Evolutionary conservation across 371 early-diverging fungal genomes (phyloP), one percentile per base, ranked within the genome.

Genomic region (Blakeslea trispora): DNA sequence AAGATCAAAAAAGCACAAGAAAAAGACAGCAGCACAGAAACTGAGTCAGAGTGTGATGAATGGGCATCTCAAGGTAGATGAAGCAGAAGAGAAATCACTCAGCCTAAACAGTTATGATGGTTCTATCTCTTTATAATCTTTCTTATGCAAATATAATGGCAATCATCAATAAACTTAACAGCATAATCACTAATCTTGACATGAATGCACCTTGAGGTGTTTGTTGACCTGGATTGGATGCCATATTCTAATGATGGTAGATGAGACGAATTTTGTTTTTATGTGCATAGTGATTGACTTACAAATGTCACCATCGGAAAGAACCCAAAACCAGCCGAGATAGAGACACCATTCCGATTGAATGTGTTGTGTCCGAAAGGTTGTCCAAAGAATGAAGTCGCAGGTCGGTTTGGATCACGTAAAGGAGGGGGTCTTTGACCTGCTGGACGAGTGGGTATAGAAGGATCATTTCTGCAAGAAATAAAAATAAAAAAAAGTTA

Each of bases 401-500:
- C 70, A 31, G 81, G 74, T 53, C 67, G 68, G 42, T 74, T 75
- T 21, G 78, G 80, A 56, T 80, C 76, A 39, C 79, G 71, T 28
- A 81, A 62, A 37, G 86, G 86, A 28, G 81, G 76, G 22, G 87
- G 87, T 43, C 89, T 73, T 61, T 85, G 89, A 46, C 87, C 89
- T 21, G 86, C 80, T 15, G 89, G 89, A 31, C 89, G 75, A 45
- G 78, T 82, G 19, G 89, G 89, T 23, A 86, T 77, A 21, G 80
- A 76, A 15, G 74, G 64, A 41, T 74, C 72, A 15, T 61, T 59
- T 55, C 70, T 69, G 32, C 11, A 42, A 11, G 4, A 24, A 21
- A 41, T n/a, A 41, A 18, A 34, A 47, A 35, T n/a, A 35, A 37
- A n/a, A n/a, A n/a, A n/a, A n/a, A n/a, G n/a, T n/a, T n/a, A n/a